Percentiles rank a stretch among this genome's conserved stretches.
Conservation (phyloP, 352 stramenopile species). For the Phytophthora constricta region DNA sequence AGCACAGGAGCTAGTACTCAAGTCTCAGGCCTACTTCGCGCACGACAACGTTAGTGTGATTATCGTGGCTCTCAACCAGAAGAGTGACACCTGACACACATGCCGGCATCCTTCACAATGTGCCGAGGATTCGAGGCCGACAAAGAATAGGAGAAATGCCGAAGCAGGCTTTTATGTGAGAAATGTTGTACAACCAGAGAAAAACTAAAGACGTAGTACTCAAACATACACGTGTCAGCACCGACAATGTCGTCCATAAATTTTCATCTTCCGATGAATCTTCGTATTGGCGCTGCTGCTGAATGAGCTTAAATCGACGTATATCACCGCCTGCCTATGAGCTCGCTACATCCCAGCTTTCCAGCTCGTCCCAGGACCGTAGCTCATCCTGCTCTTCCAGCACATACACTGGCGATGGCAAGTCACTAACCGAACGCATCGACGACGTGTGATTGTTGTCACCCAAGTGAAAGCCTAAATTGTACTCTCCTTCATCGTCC, state of each 20-base stretch:
- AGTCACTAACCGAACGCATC: slow-evolving; percentile 30
- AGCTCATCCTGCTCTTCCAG: slow-evolving; percentile 41
- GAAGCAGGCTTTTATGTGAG: neutral
- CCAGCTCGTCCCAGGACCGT: slow-evolving; percentile 29
- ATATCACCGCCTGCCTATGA: slow-evolving; percentile 1
- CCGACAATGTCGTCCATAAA: too few species aligned
- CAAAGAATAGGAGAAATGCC: slow-evolving; percentile 32
- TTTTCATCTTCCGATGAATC: slow-evolving; percentile 42
- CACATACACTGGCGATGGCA: slow-evolving; percentile 29
- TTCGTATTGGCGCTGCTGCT: too few species aligned
- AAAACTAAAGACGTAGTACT: slow-evolving; percentile 15
- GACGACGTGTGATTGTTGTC: slow-evolving; percentile 17
- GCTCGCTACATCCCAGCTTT: slow-evolving; percentile 25
- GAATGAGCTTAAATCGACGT: too few species aligned
- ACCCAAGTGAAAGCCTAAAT: slow-evolving; percentile 26
- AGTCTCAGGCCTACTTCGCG: slow-evolving; percentile 89
- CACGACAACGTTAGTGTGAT: slow-evolving; percentile 93
- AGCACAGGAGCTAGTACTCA: slow-evolving; percentile 87
- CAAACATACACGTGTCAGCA: too few species aligned
- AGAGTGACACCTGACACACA: slow-evolving; percentile 41
- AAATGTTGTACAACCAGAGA: slow-evolving; percentile 13
- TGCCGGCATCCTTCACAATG: slow-evolving; percentile 21
- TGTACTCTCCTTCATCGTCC: slow-evolving; percentile 38
- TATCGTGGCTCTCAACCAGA: slow-evolving; percentile 87
- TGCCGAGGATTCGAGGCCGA: slow-evolving; percentile 26